A percentile compares a stretch with the other conserved stretches of the same genome.
phyloP scores from a whole-genome alignment of 257 asterid genomes.

The Fraxinus quadrangulata region DNA sequence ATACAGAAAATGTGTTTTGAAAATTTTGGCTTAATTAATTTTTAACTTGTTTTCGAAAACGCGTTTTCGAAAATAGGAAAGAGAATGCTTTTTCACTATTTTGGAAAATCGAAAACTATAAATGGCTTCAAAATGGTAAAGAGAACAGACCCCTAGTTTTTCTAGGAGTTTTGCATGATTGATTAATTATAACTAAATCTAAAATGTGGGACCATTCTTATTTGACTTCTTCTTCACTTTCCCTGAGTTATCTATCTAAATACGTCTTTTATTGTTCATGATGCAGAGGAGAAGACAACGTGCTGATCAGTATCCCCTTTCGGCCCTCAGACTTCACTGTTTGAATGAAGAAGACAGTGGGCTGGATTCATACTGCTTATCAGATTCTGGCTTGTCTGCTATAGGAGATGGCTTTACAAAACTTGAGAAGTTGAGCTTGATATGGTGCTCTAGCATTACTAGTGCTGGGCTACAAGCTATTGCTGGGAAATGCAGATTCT shows the following conservation, averaged over 20 bases:
- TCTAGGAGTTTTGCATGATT: slow-evolving; percentile 3
- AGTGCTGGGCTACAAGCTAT: slow-evolving; percentile 67
- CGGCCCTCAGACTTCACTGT: slow-evolving; percentile 38
- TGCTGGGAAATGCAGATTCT: slow-evolving; percentile 58
- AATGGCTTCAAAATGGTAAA: too few relatives aligned
- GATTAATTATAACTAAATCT: slow-evolving; percentile 10
- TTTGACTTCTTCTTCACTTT: slow-evolving; percentile 11
- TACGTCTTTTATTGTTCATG: slow-evolving; percentile 13
- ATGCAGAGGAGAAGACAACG: slow-evolving; percentile 64
- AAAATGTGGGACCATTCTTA: slow-evolving; percentile 16
- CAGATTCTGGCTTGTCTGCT: slow-evolving; percentile 73
- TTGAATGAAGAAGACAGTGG: slow-evolving; percentile 47
- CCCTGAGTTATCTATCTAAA: slow-evolving; percentile 20
- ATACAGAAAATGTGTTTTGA: too few relatives aligned
- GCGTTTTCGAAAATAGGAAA: too few relatives aligned
- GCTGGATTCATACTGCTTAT: slow-evolving; percentile 55
- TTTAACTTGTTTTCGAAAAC: too few relatives aligned
- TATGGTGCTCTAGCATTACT: slow-evolving; percentile 81
- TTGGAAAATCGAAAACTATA: too few relatives aligned
- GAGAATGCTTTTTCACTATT: too few relatives aligned
- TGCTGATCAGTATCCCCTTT: slow-evolving; percentile 31
- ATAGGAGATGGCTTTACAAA: slow-evolving; percentile 62
- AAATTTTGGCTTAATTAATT: too few relatives aligned
- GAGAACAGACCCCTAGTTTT: background rate
- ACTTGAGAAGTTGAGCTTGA: slow-evolving; percentile 78